Conservation (phyloP, 352 stramenopile genomes). For the Aphanomyces stellatus region DNA sequence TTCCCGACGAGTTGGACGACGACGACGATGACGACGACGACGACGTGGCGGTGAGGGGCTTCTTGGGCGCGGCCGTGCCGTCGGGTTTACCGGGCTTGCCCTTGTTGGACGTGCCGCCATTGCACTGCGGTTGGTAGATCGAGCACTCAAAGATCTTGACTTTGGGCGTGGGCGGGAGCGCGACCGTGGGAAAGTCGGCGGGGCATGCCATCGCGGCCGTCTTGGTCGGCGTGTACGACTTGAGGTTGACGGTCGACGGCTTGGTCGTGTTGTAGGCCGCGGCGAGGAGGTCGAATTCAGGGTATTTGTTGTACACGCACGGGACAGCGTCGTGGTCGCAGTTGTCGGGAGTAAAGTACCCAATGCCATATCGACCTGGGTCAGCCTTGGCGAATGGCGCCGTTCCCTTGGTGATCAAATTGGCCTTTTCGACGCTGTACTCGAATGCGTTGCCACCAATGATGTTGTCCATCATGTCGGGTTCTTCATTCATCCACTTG, state of each 20-base stretch:
- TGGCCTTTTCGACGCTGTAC: slow-evolving; percentile 64
- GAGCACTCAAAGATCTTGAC: slow-evolving; percentile 43
- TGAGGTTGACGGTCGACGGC: slow-evolving; percentile 38
- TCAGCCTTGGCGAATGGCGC: slow-evolving; percentile 26
- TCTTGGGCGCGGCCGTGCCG: neutral
- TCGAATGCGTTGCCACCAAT: slow-evolving; percentile 75
- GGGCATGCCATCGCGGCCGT: slow-evolving; percentile 33
- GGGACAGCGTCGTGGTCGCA: slow-evolving; percentile 40
- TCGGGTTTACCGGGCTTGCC: neutral
- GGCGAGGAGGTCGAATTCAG: slow-evolving; percentile 63
- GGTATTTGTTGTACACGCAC: slow-evolving; percentile 47
- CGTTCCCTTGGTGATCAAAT: slow-evolving; percentile 30
- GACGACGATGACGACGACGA: neutral
- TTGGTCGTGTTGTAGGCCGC: slow-evolving; percentile 60
- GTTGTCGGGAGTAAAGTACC: slow-evolving; percentile 52
- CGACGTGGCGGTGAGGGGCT: neutral
- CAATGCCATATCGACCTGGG: slow-evolving; percentile 56
- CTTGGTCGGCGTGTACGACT: slow-evolving; percentile 33
- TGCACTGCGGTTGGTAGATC: slow-evolving; percentile 42
- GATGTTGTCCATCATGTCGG: slow-evolving; percentile 59
- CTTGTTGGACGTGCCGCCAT: slow-evolving; percentile 43
- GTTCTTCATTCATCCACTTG: slow-evolving; percentile 80
- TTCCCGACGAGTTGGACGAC: too few relatives aligned
- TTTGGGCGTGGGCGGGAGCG: slow-evolving; percentile 34
- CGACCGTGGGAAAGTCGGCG: slow-evolving; percentile 30